Base-by-base conservation (phyloP, 257 asterid species). In the Solanum sejunctum region DNA sequence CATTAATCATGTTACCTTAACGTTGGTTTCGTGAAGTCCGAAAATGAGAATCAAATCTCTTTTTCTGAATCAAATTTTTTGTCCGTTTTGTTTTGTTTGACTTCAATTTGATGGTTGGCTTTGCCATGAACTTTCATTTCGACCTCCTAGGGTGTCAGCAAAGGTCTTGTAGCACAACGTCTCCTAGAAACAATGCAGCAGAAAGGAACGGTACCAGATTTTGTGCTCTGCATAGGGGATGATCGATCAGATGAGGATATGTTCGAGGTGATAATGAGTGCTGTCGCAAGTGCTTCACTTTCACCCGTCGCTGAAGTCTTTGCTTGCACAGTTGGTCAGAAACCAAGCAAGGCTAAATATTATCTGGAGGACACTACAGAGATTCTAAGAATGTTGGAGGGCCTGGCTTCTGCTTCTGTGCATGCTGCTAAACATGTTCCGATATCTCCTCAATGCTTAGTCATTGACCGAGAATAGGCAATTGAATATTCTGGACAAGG, bases 241-340 rank as follows among this genome's bases (percentile, higher is more conserved):
- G 98, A 94, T 66, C 85, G 97, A 52, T 94, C 96, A 16, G 98
- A 94, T 39, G 98, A 94, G 88, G 98, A 94, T 84, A 94, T 93
- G 96, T 94, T 94, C 41, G 97, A 94, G 93, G 95, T 92, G 87
- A 94, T 94, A 77, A 91, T 91, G 96, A 87, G 89, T 17, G 96
- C 98, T 13, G 91, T 82, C 71, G 93, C 93, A 18, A 88, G 86
- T 28, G 91, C 89, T 1, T 89, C 90, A 17, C 93, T 94, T 80
- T 94, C 97, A 47, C 97, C 96, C 0, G 93, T 92, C 1, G 98
- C 97, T 8, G 95, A 94, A 87, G 95, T 94, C 54, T 93, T 94
- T 63, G 95, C 97, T 57, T 94, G 98, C 84, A 93, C 97, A 0
- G 98, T 94, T 18, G 98, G 98, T 13, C 98, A 93, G 90, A 93